Conservation (phyloP, 1,284 basidiomycete species). For the Peniophora sp. region DNA sequence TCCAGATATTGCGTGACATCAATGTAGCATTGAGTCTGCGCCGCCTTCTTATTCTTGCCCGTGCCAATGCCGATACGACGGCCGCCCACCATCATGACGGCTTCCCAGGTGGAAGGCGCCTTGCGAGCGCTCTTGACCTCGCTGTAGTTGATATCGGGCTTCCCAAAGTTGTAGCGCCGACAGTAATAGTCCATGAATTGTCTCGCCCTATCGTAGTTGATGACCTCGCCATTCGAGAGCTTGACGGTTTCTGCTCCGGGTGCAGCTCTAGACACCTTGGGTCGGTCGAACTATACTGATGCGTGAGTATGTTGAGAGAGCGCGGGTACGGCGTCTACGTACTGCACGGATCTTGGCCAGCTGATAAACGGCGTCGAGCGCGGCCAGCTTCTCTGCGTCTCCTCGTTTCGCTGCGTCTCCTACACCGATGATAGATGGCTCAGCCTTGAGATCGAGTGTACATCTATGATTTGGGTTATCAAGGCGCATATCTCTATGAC, state of each 20-base stretch:
- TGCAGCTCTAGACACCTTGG: conserved; percentile 4
- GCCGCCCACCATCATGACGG: conserved; percentile 75
- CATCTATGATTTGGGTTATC: background rate
- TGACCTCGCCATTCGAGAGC: conserved; percentile 61
- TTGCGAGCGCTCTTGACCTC: conserved; percentile 18
- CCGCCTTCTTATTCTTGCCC: conserved; percentile 67
- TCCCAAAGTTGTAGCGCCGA: conserved; percentile 71
- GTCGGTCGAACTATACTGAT: conserved; percentile 6
- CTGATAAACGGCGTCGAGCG: conserved; percentile 66
- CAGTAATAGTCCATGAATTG: conserved; percentile 97
- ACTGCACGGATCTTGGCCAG: conserved; percentile 51
- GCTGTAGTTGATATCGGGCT: conserved; percentile 68
- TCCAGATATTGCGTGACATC: conserved; percentile 87
- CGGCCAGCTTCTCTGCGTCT: conserved; percentile 71
- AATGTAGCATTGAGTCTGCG: conserved; percentile 73
- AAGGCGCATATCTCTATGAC: background rate
- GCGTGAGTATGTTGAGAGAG: background rate
- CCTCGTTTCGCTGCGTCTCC: conserved; percentile 64
- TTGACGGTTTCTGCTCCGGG: conserved; percentile 7
- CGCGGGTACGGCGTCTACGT: background rate
- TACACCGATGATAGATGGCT: conserved; percentile 36
- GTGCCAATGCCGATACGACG: conserved; percentile 76
- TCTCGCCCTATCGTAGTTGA: conserved; percentile 73
- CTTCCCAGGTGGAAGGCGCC: conserved; percentile 57
- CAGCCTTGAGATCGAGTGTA: conserved; percentile 34